Base-by-base conservation (phyloP, 2,329 filamentous ascomycete genomes). In the Trichoderma arundinaceum region DNA sequence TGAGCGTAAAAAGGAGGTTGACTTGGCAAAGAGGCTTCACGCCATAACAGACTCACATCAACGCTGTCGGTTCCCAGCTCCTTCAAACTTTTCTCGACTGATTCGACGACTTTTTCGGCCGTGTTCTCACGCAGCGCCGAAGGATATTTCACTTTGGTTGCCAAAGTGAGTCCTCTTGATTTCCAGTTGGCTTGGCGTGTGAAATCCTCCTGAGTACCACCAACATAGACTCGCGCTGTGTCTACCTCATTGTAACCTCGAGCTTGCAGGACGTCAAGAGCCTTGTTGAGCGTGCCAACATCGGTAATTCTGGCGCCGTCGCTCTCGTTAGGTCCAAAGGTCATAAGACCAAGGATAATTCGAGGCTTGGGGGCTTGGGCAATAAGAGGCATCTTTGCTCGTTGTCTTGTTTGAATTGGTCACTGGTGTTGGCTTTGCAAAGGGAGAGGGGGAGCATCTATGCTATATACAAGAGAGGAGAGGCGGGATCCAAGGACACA, bases 261-360 rank as follows among this genome's bases (percentile, higher is more conserved):
- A n/a, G 82, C 80, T 76, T 94, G 90, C 74, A 96, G 88, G 69
- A 89, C 83, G 74, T 94, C 90, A 43, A 96, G 86, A 49, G 85
- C 85, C 71, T 85, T 85, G 71, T 89, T 91, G 80, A 89, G 92
- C 49, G 90, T 89, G 66, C 86, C 76, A 2, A 83, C 38, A 64
- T 83, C 80, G 9, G 91, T 94, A 73, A 96, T 88, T 52, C 92
- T 88, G 51, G 90, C 91, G 41, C 91, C 92, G 12, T 74, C 71
- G 12, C 74, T 71, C 66, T 83, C 82, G 65, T 86, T 85, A 2
- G 91, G 87, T 35, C 90, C 91, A 80, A 92, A 93, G 74, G 90
- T 94, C 92, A 96, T 95, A 63, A 93, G 84, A 69, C 92, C 92
- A 44, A 96, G 87, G 82, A 96, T 92, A 72, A 92, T 82, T 69